phyloP scores from a whole-genome alignment of 164 flowering plant species.

The Liriodendron chinense region DNA sequence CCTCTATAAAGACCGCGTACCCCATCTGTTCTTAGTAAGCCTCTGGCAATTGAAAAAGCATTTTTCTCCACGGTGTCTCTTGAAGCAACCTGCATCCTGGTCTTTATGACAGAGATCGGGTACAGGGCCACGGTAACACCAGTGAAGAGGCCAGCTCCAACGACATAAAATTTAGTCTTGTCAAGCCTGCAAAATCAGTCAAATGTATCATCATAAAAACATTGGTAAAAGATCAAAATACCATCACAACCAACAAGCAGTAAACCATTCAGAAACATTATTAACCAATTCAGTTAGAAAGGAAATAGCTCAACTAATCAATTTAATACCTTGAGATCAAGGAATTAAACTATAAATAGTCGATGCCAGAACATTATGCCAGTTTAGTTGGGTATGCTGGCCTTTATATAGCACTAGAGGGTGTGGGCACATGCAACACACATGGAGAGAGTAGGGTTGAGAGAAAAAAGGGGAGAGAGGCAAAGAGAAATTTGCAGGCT shows the following conservation, averaged over 20 bases:
- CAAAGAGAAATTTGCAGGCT: too few relatives aligned
- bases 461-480: too few relatives aligned
- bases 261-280: background rate
- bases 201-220: constrained; percentile 13
- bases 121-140: constrained; percentile 89
- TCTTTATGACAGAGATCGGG: constrained; percentile 90
- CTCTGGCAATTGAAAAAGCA: constrained; percentile 67
- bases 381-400: too few relatives aligned
- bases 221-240: background rate
- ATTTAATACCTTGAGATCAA: background rate
- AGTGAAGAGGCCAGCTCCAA: constrained; percentile 95
- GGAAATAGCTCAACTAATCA: background rate
- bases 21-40: constrained; percentile 75
- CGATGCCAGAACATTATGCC: too few relatives aligned
- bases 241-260: background rate
- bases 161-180: constrained; percentile 84
- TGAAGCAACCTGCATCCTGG: constrained; percentile 89
- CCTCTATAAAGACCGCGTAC: constrained; percentile 89
- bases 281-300: background rate
- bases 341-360: background rate
- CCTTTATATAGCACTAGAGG: too few relatives aligned
- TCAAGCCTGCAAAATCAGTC: constrained; percentile 74
- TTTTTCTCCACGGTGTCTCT: constrained; percentile 64
- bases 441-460: too few relatives aligned
- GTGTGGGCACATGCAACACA: too few relatives aligned